phyloP scores from a whole-genome alignment of 805 yeast species.

The Yamadazyma sp. region DNA sequence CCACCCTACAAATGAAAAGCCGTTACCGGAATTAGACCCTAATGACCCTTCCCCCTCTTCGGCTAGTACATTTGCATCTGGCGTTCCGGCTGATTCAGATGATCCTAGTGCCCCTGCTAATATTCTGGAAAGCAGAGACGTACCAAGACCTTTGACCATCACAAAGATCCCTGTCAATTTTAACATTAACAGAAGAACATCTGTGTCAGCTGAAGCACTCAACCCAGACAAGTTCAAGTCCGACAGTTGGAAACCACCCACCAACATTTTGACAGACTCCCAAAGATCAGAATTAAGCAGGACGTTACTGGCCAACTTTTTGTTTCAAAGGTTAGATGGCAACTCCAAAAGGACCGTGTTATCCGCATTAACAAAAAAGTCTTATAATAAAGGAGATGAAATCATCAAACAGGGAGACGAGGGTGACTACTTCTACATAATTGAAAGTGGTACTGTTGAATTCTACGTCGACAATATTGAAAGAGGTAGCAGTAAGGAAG shows the following conservation, averaged over 20 bases:
- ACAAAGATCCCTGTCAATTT: slow-evolving; percentile 53
- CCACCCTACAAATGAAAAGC: slow-evolving; percentile 11
- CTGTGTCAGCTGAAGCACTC: slow-evolving; percentile 86
- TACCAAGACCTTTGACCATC: slow-evolving; percentile 17
- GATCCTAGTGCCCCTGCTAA: slow-evolving; percentile 20
- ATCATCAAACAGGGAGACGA: slow-evolving; percentile 91
- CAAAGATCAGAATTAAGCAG: slow-evolving; percentile 69
- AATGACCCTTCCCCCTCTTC: slow-evolving; percentile 21
- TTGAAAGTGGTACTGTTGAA: slow-evolving; percentile 83
- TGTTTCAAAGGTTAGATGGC: slow-evolving; percentile 80
- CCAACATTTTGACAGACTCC: slow-evolving; percentile 56
- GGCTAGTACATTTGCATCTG: slow-evolving; percentile 12
- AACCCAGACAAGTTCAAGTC: slow-evolving; percentile 69
- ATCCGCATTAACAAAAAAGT: slow-evolving; percentile 77
- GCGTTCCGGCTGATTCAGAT: slow-evolving; percentile 22
- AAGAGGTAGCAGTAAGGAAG: slow-evolving; percentile 77
- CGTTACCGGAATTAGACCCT: slow-evolving; percentile 27
- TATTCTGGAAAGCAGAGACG: slow-evolving; percentile 11
- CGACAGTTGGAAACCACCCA: slow-evolving; percentile 74
- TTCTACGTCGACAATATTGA: slow-evolving; percentile 68
- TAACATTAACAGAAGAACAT: slow-evolving; percentile 81
- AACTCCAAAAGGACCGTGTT: slow-evolving; percentile 76
- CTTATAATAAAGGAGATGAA: slow-evolving; percentile 55
- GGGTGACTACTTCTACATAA: slow-evolving; percentile 87
- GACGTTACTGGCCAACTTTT: slow-evolving; percentile 75